Base-by-base conservation (phyloP, 345 rosid genomes). In the Geranium rotundifolium region DNA sequence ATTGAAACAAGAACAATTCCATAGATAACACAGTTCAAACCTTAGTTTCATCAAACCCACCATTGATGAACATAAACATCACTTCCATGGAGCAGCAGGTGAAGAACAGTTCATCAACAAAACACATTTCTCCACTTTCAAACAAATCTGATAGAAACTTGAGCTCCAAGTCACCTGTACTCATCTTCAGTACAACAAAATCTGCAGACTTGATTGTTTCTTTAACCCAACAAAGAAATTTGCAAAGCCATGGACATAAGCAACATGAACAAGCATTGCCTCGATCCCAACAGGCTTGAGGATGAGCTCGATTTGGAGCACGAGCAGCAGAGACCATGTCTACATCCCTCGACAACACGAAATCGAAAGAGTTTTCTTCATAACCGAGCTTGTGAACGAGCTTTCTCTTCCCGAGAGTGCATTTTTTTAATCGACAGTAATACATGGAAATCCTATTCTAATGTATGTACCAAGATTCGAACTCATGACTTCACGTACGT, bases 61-160 rank as follows among this genome's bases (percentile, higher is more conserved):
- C 96, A 87, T 9, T 89, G 96, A 78, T 89, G 98, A 27, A 82
- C 96, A 77, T 76, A 91, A 69, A 89, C 79, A 54, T 91, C 98
- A 12, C 66, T 72, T 66, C 77, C 5, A 19, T 66, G 29, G 63
- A 84, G 0, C 75, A 67, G 76, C 95, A 91, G 60, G 74, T 77
- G 17, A 91, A 80, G 65, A 91, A 84, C 65, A 91, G 76, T 74
- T 91, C 96, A 17, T 89, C 89, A 23, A 87, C 81, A 2, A 69
- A 80, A 82, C 96, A 89, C 59, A 89, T 77, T 15, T 71, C 67
- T 59, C 95, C 96, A 2, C 81, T 87, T 63, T 72, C 72, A 16
- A 89, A 73, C 72, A 91, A 69, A 23, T 77, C 91, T 0, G 66
- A 58, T 3, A 88, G 85, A 64, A 82, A 82, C 73, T 72, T 79